Base-by-base conservation (phyloP, 1,284 basidiomycete genomes). In the Microstroma glucosiphilum region DNA sequence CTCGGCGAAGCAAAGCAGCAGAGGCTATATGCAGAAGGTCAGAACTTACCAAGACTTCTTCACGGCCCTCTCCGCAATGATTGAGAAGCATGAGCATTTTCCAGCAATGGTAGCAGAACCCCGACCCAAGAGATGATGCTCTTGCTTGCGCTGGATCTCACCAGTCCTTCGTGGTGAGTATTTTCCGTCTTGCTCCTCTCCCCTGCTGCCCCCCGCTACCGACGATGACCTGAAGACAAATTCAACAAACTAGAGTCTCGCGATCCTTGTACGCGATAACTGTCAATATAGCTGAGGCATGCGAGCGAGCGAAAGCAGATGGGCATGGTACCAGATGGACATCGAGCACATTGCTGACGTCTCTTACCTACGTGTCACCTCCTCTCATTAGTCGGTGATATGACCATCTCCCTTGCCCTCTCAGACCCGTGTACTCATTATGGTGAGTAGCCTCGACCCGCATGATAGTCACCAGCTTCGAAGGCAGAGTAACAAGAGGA, bases 211-310 rank as follows among this genome's bases (percentile, higher is more conserved):
- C 25, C 13, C 51, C 51, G 25, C 51, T 25, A 25, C 51, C 51
- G 26, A 54, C 13, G 51, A 54, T 54, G 51, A 19, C 26, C n/a
- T 37, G 30, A 37, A 37, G 51, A 54, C 19, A 19, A 54, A 19
- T 23, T 54, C 21, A 19, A 54, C 51, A 54, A 54, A 54, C 51
- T 54, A 54, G 51, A 54, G 51, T 54, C 51, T 54, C 51, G 51
- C 51, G 51, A 13, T 25, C 51, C 15, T 54, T 19, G 25, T 54
- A 23, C 51, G 51, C 51, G 51, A 19, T 54, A 54, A 54, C 25
- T 25, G n/a, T 15, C 46, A 48, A n/a, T 48, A n/a, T 12, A n/a
- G 46, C 23, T 48, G 46, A n/a, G 46, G n/a, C n/a, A n/a, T 7
- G 46, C 46, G 46, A 48, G 46, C n/a, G 46, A 48, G 46, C 46